These are phyloP conservation scores for Coemansia sp. DNA, from an alignment of 192 early-diverging fungal species.

Conservation along the genomic window DNA sequence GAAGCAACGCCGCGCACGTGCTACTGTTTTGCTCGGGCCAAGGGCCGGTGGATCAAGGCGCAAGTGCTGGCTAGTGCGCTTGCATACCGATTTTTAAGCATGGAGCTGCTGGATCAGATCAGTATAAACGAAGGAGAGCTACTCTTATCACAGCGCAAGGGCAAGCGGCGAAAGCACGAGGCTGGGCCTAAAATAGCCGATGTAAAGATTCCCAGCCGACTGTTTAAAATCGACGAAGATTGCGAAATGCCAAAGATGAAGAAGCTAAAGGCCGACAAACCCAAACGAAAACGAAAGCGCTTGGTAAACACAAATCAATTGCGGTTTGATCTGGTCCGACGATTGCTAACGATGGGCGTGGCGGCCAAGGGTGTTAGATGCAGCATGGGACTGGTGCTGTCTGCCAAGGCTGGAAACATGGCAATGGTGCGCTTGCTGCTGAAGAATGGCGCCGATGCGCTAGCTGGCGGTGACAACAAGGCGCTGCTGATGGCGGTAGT, in stretches of 20 bases:
- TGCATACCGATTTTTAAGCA: constrained; percentile 31
- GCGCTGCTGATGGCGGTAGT: constrained; percentile 50
- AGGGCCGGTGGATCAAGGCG: constrained; percentile 31
- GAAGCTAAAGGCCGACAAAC: background rate
- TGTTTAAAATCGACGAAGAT: constrained; percentile 19
- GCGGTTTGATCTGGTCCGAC: constrained; percentile 36
- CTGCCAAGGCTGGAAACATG: constrained; percentile 43
- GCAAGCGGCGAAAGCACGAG: constrained; percentile 4
- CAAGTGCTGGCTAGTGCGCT: constrained; percentile 27
- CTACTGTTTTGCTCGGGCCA: constrained; percentile 40
- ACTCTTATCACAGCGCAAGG: background rate
- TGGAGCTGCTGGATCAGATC: constrained; percentile 41
- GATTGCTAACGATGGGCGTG: constrained; percentile 26
- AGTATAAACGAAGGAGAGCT: constrained; percentile 25
- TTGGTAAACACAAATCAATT: constrained; percentile 21
- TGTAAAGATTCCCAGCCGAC: constrained; percentile 28
- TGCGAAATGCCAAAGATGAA: constrained; percentile 17
- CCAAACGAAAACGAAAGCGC: constrained; percentile 19
- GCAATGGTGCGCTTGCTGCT: constrained; percentile 40
- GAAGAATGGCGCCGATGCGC: constrained; percentile 36
- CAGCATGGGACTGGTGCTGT: constrained; percentile 34
- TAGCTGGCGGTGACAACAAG: constrained; percentile 39
- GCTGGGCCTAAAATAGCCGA: constrained; percentile 12
- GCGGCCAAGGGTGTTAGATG: constrained; percentile 29
- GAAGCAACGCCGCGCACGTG: constrained; percentile 28